Conservation (phyloP, 306 rosid genomes). For the Gleditsia sinensis region DNA sequence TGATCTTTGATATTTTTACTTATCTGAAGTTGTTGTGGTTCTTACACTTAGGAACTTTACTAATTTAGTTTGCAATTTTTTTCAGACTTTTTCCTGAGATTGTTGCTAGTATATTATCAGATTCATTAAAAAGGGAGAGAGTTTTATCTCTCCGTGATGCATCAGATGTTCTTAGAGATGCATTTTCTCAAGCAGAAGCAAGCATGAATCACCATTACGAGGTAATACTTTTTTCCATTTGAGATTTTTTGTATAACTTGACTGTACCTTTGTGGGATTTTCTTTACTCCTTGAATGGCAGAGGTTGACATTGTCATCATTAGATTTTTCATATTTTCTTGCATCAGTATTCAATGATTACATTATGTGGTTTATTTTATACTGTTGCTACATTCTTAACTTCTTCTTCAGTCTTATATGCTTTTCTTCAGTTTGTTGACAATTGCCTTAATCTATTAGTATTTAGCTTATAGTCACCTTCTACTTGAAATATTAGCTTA, state of each 20-base stretch:
- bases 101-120: conserved; percentile 69
- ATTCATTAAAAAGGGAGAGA: conserved; percentile 71
- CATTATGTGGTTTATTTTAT: neutral
- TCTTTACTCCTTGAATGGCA: neutral
- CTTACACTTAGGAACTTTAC: conserved; percentile 19
- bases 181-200: conserved; percentile 85
- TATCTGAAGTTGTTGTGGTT: conserved; percentile 13
- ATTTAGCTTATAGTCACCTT: neutral
- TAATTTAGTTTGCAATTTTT: conserved; percentile 35
- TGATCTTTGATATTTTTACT: conserved; percentile 15
- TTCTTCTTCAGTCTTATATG: neutral
- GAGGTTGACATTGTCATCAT: neutral
- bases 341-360: neutral
- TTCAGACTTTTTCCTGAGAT: conserved; percentile 82
- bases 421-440: neutral
- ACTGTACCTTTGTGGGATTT: neutral
- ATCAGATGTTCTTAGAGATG: conserved; percentile 88
- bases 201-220: conserved; percentile 76
- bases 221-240: conserved; percentile 50
- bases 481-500: neutral
- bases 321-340: neutral
- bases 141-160: conserved; percentile 75
- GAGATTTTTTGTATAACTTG: conserved; percentile 19
- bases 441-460: neutral
- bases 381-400: neutral